These are phyloP conservation scores for Eryngium alpinum DNA, from an alignment of 140 eudicot species.

Conservation along the genomic window DNA sequence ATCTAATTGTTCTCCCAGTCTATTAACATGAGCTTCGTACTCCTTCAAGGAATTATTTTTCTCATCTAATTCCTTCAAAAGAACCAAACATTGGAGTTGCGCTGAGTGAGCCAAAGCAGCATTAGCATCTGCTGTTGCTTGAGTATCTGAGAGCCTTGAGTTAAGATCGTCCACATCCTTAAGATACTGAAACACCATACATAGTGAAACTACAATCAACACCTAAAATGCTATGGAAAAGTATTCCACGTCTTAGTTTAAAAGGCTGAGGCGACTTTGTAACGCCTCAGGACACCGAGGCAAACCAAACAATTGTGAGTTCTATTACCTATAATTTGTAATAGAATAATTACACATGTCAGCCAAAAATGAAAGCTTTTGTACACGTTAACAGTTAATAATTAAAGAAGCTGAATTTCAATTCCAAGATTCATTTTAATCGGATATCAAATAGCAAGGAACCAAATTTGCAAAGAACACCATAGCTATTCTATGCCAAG, in stretches of 20 bases:
- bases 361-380: not conserved
- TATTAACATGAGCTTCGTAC: slow-evolving; percentile 68
- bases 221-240: not conserved
- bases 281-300: no score
- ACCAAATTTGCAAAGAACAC: no score
- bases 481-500: no score
- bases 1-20: slow-evolving; percentile 67
- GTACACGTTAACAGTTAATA: not conserved
- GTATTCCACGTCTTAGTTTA: no score
- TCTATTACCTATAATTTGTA: not conserved
- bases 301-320: not conserved
- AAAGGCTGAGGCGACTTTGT: no score
- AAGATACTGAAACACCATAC: slow-evolving; percentile 46
- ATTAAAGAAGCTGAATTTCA: no score
- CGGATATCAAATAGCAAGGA: no score
- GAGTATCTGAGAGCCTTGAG: slow-evolving; percentile 57
- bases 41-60: slow-evolving; percentile 70
- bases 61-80: slow-evolving; percentile 62
- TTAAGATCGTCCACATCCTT: slow-evolving; percentile 65
- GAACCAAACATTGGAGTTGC: slow-evolving; percentile 62
- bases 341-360: not conserved
- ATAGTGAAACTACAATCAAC: not conserved
- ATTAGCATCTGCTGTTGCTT: slow-evolving; percentile 87
- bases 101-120: slow-evolving; percentile 84
- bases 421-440: no score